Base-by-base conservation (phyloP, 495 filamentous ascomycete genomes). In the Aspergillus leporis region DNA sequence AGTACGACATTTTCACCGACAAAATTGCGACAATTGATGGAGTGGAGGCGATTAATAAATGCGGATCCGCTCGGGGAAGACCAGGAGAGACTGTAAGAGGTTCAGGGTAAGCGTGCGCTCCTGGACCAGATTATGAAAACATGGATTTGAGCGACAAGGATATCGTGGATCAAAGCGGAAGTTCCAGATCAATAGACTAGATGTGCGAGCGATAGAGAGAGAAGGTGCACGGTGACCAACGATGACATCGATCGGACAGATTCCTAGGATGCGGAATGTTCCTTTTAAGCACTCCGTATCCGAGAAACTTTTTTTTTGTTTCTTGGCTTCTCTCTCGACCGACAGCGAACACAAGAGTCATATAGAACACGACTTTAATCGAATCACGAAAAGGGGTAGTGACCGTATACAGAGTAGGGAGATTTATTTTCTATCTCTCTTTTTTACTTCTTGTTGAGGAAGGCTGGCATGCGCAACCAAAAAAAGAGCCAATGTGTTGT, bases 1-100 rank as follows among this genome's bases (percentile, higher is more conserved):
- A 96, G 79, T 93, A 96, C 28, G 91, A 88, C 90, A 94, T 94
- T 69, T 64, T 80, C 65, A 65, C 43, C 41, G 61, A 66, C 51
- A 51, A 38, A 53, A 43, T 51, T 50, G 59, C 54, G 57, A 62
- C 55, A 57, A 52, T 56, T 36, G 19, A 36, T 58, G 31, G 61
- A 58, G 54, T 53, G 60, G 59, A 61, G 55, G 49, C 59, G 55
- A 63, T 68, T 65, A 70, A 66, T n/a, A 67, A 66, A 61, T 61
- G 53, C 48, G 67, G 62, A 69, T 74, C 69, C 67, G 71, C 56
- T 65, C 60, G 67, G 52, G 32, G 38, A 59, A 55, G 58, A 62
- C 57, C 64, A 66, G 66, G 66, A 59, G 67, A 65, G 64, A 68
- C 67, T 71, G 64, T 55, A 52, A 40, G 45, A n/a, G 38, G 22